phyloP scores from a whole-genome alignment of 176 grass and related monocot species.

The Oryza glumipatula region DNA sequence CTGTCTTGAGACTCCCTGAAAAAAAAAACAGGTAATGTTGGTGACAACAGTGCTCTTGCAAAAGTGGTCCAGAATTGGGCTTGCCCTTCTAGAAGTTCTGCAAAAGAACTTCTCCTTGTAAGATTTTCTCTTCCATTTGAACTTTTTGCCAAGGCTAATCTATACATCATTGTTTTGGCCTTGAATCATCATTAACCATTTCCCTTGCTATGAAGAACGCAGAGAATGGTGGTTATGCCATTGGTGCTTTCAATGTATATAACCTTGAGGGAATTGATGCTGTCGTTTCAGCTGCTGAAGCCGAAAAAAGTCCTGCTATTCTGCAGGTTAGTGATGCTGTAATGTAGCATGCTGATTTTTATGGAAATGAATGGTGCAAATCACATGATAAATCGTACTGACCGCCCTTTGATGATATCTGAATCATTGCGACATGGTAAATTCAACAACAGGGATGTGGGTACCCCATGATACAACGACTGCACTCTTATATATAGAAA shows the following conservation, averaged over 20 bases:
- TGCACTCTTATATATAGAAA: background rate
- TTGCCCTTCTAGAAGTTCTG: slow-evolving; percentile 67
- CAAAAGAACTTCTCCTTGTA: slow-evolving; percentile 82
- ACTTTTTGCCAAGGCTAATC: slow-evolving; percentile 23
- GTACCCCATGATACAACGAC: background rate
- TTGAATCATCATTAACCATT: slow-evolving; percentile 38
- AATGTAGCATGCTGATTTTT: slow-evolving; percentile 25
- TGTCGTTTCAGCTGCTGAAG: slow-evolving; percentile 88
- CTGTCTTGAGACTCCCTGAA: slow-evolving; percentile 23
- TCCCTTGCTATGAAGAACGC: slow-evolving; percentile 68
- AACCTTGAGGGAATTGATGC: slow-evolving; percentile 95
- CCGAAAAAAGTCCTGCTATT: slow-evolving; percentile 89
- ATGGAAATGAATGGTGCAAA: slow-evolving; percentile 6
- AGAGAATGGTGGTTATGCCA: slow-evolving; percentile 82
- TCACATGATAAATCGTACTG: background rate
- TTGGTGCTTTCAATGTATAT: slow-evolving; percentile 99
- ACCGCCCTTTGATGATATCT: background rate
- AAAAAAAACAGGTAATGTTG: slow-evolving; percentile 85
- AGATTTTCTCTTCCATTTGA: slow-evolving; percentile 41
- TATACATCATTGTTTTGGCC: slow-evolving; percentile 21
- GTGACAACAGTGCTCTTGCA: slow-evolving; percentile 78
- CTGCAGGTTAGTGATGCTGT: slow-evolving; percentile 68
- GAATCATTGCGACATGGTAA: background rate
- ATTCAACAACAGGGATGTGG: background rate
- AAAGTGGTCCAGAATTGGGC: slow-evolving; percentile 84